Evolutionary conservation across 768 basidiomycete species (phyloP).

Genomic region (Leucogyrophana mollusca): DNA sequence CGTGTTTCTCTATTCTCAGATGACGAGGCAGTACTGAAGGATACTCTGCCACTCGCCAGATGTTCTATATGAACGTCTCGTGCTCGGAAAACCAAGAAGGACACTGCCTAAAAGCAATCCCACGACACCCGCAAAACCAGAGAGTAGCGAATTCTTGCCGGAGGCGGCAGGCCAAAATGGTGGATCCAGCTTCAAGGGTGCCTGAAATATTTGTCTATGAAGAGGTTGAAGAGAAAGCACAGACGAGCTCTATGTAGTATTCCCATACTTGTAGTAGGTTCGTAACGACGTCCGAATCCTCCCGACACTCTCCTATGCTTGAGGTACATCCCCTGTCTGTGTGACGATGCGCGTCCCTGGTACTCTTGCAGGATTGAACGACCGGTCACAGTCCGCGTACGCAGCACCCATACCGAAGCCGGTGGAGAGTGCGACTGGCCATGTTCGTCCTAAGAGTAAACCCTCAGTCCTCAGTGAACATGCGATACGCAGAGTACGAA

Average conservation of each 20-base stretch:
- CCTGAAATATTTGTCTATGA: constrained; percentile 10
- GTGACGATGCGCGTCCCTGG: constrained; percentile 78
- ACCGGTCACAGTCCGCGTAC: constrained; percentile 90
- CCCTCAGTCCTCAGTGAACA: neutral
- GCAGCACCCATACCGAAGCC: constrained; percentile 88
- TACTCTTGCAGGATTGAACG: constrained; percentile 88
- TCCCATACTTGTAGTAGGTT: constrained; percentile 15
- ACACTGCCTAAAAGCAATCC: constrained; percentile 27
- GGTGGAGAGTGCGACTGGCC: constrained; percentile 84
- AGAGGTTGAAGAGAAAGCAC: neutral
- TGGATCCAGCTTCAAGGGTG: constrained; percentile 2
- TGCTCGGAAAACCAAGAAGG: constrained; percentile 49
- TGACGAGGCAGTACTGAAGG: neutral
- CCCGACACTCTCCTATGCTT: neutral
- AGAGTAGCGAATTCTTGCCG: constrained; percentile 9
- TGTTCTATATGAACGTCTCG: constrained; percentile 64
- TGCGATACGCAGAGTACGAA: constrained; percentile 41
- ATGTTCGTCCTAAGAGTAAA: constrained; percentile 69
- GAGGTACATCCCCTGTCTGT: constrained; percentile 25
- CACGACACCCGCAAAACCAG: constrained; percentile 6
- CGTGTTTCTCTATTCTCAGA: constrained; percentile 20
- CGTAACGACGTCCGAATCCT: constrained; percentile 7
- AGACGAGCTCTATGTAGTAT: constrained; percentile 13
- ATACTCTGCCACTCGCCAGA: constrained; percentile 36
- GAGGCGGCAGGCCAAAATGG: constrained; percentile 18